phyloP scores from a whole-genome alignment of 352 stramenopile genomes.

The Pythium pyrilobum region DNA sequence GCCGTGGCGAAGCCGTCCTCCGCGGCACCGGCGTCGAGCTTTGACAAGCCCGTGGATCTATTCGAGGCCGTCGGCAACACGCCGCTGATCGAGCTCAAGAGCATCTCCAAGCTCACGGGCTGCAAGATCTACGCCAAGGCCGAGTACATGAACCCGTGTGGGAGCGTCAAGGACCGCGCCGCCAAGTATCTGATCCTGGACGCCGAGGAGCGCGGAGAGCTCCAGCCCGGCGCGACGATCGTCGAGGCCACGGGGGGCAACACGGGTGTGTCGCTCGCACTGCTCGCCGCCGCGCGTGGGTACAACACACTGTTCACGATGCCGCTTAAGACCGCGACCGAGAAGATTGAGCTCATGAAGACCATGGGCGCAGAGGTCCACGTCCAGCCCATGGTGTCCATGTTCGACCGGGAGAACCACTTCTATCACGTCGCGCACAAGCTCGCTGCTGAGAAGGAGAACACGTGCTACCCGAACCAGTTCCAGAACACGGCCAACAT shows the following conservation, averaged over 20 bases:
- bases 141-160: slow-evolving; percentile 89
- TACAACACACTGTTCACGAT: slow-evolving; percentile 82
- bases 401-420: slow-evolving; percentile 63
- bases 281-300: slow-evolving; percentile 82
- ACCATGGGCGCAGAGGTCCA: slow-evolving; percentile 64
- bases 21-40: background rate
- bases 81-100: slow-evolving; percentile 63
- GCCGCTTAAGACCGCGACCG: slow-evolving; percentile 54
- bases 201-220: slow-evolving; percentile 80
- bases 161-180: slow-evolving; percentile 93
- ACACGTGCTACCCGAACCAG: slow-evolving; percentile 57
- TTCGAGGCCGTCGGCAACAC: slow-evolving; percentile 71
- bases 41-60: slow-evolving; percentile 48
- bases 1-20: background rate
- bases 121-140: slow-evolving; percentile 80
- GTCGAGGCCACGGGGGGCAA: slow-evolving; percentile 89
- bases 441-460: slow-evolving; percentile 28
- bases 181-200: slow-evolving; percentile 91
- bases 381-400: slow-evolving; percentile 51
- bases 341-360: slow-evolving; percentile 82
- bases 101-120: slow-evolving; percentile 55
- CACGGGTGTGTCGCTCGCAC: slow-evolving; percentile 89
- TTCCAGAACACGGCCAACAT: slow-evolving; percentile 80
- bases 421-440: slow-evolving; percentile 74
- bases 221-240: slow-evolving; percentile 61